Evolutionary conservation across 495 filamentous ascomycete species (phyloP).

Genomic region (Podospora pseudoanserina): DNA sequence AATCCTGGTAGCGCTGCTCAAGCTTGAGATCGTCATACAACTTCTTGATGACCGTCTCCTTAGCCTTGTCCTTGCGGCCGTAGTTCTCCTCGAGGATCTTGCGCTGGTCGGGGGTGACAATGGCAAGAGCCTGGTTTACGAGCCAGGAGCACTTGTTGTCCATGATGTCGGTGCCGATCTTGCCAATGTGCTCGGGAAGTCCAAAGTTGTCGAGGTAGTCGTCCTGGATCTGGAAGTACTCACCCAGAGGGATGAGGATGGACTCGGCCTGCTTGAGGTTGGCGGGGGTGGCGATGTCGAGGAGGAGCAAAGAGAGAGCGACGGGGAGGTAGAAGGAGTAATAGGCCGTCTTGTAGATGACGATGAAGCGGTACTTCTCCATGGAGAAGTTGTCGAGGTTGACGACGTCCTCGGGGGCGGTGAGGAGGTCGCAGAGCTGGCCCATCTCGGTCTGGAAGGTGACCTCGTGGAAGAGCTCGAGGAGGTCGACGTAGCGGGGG

Average conservation of each 20-base stretch:
- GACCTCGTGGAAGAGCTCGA: constrained; percentile 94
- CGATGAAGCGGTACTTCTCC: constrained; percentile 96
- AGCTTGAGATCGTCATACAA: constrained; percentile 80
- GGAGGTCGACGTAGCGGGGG: constrained; percentile 77
- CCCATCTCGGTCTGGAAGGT: constrained; percentile 92
- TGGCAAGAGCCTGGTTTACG: constrained; percentile 83
- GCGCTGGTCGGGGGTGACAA: constrained; percentile 76
- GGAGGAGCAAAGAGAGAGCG: constrained; percentile 78
- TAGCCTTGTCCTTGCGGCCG: constrained; percentile 76
- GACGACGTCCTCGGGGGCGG: constrained; percentile 87
- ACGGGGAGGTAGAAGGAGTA: constrained; percentile 99
- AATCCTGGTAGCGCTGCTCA: constrained; percentile 75
- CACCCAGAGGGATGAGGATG: constrained; percentile 95
- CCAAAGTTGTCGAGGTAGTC: constrained; percentile 98
- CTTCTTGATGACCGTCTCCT: constrained; percentile 81
- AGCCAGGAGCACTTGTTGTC: constrained; percentile 99
- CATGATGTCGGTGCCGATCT: constrained; percentile 97
- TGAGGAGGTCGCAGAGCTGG: constrained; percentile 90
- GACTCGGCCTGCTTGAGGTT: constrained; percentile 84
- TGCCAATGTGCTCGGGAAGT: constrained; percentile 83
- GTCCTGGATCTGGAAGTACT: constrained; percentile 99
- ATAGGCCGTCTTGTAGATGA: constrained; percentile 98
- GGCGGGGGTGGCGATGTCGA: constrained; percentile 72
- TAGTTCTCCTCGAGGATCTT: constrained; percentile 79
- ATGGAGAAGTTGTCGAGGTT: constrained; percentile 90